phyloP scores from a whole-genome alignment of 1,139 yeast genomes.

The Blastobotrys indianensis region DNA sequence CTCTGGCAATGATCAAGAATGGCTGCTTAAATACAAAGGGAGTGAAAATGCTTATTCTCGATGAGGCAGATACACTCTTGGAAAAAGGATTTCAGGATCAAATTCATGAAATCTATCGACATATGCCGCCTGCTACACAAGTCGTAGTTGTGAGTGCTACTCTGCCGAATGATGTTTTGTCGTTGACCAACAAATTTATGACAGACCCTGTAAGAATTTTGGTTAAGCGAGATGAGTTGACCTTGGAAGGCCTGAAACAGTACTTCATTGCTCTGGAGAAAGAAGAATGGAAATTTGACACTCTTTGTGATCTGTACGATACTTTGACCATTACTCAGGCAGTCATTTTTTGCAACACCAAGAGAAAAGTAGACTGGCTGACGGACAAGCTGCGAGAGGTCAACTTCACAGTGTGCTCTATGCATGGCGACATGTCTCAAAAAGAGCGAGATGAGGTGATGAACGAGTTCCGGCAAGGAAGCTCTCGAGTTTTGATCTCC shows the following conservation, averaged over 20 bases:
- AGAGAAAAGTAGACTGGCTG: conserved; percentile 93
- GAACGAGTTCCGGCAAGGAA: conserved; percentile 98
- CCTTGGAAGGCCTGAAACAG: conserved; percentile 97
- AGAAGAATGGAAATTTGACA: conserved; percentile 91
- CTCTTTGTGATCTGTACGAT: conserved; percentile 94
- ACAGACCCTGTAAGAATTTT: conserved; percentile 94
- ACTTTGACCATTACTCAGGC: conserved; percentile 98
- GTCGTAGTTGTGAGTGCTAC: conserved; percentile 96
- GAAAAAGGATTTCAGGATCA: conserved; percentile 96
- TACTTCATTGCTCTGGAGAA: conserved; percentile 90
- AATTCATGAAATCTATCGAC: conserved; percentile 92
- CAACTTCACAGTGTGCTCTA: conserved; percentile 93
- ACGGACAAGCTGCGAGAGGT: conserved; percentile 79
- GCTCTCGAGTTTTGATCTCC: conserved; percentile 92
- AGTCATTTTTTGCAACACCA: conserved; percentile 98
- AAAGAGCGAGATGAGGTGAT: conserved; percentile 95
- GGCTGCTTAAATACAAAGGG: conserved; percentile 83
- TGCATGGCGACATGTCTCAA: conserved; percentile 97
- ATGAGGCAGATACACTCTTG: conserved; percentile 99
- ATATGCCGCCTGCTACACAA: conserved; percentile 91
- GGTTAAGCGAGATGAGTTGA: conserved; percentile 97
- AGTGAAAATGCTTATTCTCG: conserved; percentile 94
- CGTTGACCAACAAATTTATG: conserved; percentile 95
- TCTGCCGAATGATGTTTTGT: conserved; percentile 95
- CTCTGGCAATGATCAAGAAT: conserved; percentile 93